phyloP scores from a whole-genome alignment of 192 early-diverging fungal genomes.

The Podila verticillata region DNA sequence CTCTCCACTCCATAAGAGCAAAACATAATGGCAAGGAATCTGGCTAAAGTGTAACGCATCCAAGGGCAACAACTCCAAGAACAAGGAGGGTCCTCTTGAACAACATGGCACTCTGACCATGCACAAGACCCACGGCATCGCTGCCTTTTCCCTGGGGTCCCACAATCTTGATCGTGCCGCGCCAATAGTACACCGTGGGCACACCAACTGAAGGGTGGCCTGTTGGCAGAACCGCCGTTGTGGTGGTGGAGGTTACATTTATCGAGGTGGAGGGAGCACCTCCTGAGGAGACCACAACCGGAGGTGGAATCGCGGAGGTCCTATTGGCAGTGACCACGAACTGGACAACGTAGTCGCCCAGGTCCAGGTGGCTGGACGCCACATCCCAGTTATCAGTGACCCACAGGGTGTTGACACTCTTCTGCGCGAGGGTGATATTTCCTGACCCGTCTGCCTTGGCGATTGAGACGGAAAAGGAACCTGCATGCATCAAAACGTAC shows the following conservation, averaged over 20 bases:
- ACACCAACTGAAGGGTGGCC: background rate
- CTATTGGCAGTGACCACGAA: constrained; percentile 5
- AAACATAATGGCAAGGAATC: background rate
- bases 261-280: background rate
- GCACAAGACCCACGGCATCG: background rate
- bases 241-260: background rate
- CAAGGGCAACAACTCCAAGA: constrained; percentile 9
- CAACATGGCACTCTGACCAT: background rate
- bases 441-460: background rate
- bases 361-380: background rate
- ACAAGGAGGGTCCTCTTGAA: constrained; percentile 11
- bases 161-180: background rate
- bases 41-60: constrained; percentile 8
- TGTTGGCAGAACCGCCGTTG: background rate
- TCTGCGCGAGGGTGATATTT: background rate
- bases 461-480: background rate
- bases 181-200: constrained; percentile 14
- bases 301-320: background rate
- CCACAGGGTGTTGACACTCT: background rate
- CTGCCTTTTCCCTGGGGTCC: background rate
- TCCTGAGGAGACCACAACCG: background rate
- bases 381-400: background rate
- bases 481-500: background rate
- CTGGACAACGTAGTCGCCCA: background rate
- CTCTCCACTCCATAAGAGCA: background rate